These are phyloP conservation scores for Paxillus involutus DNA, from an alignment of 768 basidiomycete species.

Conservation along the genomic window DNA sequence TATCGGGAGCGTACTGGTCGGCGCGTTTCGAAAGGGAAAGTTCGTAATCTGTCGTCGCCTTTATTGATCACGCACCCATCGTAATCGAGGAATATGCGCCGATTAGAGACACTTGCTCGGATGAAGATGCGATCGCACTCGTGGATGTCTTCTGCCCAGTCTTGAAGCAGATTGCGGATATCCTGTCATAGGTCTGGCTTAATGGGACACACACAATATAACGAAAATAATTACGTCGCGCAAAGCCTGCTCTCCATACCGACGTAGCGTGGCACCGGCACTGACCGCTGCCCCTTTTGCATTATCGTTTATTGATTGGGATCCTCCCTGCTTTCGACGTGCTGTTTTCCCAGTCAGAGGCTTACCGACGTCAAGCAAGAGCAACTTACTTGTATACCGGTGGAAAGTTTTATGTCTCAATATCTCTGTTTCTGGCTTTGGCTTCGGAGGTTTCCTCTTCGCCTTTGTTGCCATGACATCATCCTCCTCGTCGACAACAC, in stretches of 20 bases:
- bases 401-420: conserved; percentile 95
- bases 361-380: neutral
- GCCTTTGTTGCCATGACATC: conserved; percentile 36
- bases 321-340: conserved; percentile 95
- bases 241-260: conserved; percentile 93
- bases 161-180: conserved; percentile 76
- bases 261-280: conserved; percentile 88
- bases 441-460: conserved; percentile 59
- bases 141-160: conserved; percentile 87
- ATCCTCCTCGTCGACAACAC: conserved; percentile 44
- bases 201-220: neutral
- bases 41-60: conserved; percentile 80
- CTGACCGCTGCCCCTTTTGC: conserved; percentile 91
- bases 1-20: conserved; percentile 64
- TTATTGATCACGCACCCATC: conserved; percentile 76
- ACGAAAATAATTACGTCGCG: conserved; percentile 64
- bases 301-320: conserved; percentile 89
- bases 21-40: conserved; percentile 95
- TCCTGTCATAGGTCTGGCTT: conserved; percentile 50
- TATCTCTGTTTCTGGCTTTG: conserved; percentile 79
- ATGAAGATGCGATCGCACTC: conserved; percentile 92
- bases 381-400: conserved; percentile 88
- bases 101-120: conserved; percentile 84
- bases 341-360: conserved; percentile 49
- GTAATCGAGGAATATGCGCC: conserved; percentile 88